A percentile compares a stretch with the other conserved stretches of the same genome.
Evolutionary conservation across 2,329 filamentous ascomycete species (phyloP).

Genomic region (Diaporthe eres): DNA sequence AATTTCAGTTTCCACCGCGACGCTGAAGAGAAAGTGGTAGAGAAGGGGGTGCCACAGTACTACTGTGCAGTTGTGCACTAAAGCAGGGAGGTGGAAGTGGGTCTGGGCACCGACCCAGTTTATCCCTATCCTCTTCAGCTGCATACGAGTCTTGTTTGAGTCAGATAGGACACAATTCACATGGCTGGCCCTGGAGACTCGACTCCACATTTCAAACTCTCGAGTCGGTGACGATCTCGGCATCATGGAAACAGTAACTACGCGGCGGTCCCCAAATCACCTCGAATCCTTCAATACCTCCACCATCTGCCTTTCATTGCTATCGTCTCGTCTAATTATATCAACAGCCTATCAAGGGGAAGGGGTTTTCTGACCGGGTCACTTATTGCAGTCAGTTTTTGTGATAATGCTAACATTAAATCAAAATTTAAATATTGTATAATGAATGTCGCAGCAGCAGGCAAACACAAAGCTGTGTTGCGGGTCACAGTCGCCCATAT

Average conservation of each 20-base stretch:
- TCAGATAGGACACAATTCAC: neutral
- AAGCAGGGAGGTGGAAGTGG: neutral
- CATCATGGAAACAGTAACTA: neutral
- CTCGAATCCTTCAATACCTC: conserved; percentile 3
- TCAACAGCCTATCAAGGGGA: neutral
- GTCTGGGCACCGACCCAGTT: neutral
- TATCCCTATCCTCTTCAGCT: conserved; percentile 5
- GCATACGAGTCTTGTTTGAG: conserved; percentile 2
- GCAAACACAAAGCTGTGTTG: too few relatives aligned
- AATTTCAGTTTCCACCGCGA: neutral
- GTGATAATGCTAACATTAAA: too few relatives aligned
- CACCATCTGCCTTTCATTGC: conserved; percentile 3
- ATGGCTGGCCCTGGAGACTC: neutral
- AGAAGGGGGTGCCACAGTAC: neutral
- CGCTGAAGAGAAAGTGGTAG: neutral
- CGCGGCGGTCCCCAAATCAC: conserved; percentile 5
- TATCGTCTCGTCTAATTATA: conserved; percentile 9
- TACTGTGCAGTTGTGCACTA: neutral
- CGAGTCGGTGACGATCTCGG: conserved; percentile 18
- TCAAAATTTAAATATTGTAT: too few relatives aligned
- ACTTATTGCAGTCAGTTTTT: too few relatives aligned
- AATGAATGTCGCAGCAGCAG: too few relatives aligned
- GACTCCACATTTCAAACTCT: conserved; percentile 8
- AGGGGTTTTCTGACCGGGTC: too few relatives aligned
- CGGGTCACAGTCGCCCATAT: too few relatives aligned